These are phyloP conservation scores for Lachancea fermentati DNA, from an alignment of 805 yeast species.

Conservation along the genomic window DNA sequence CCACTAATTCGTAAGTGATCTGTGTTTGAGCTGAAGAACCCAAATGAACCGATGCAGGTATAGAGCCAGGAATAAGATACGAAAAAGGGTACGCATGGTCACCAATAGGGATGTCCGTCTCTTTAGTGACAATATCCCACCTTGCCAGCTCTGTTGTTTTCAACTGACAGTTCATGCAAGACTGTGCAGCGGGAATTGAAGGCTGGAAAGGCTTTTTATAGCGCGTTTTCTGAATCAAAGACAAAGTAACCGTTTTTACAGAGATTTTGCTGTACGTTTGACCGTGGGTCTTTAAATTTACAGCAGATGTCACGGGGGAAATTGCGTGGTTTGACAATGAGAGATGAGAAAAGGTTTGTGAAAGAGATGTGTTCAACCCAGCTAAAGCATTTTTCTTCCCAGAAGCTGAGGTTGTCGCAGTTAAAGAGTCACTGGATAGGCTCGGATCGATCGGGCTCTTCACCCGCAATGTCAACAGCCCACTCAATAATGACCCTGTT, in stretches of 20 bases:
- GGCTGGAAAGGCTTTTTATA: slow-evolving; percentile 63
- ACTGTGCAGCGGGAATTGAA: slow-evolving; percentile 41
- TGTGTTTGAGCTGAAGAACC: slow-evolving; percentile 48
- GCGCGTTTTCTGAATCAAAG: slow-evolving; percentile 65
- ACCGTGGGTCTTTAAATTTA: neutral
- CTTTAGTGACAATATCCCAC: slow-evolving; percentile 75
- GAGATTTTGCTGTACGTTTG: slow-evolving; percentile 29
- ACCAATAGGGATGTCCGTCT: slow-evolving; percentile 56
- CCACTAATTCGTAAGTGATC: slow-evolving; percentile 73
- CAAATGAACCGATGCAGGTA: slow-evolving; percentile 68
- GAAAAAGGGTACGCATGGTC: slow-evolving; percentile 89
- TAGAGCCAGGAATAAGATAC: slow-evolving; percentile 77
- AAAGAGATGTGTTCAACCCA: slow-evolving; percentile 13
- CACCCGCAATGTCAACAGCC: slow-evolving; percentile 60
- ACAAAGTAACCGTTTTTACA: slow-evolving; percentile 54
- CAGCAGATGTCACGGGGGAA: slow-evolving; percentile 18
- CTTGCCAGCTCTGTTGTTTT: slow-evolving; percentile 61
- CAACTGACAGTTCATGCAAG: slow-evolving; percentile 54
- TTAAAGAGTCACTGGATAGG: slow-evolving; percentile 12
- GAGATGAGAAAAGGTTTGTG: slow-evolving; percentile 22
- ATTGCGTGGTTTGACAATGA: slow-evolving; percentile 14
- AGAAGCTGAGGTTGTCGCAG: slow-evolving; percentile 15
- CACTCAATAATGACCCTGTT: slow-evolving; percentile 81
- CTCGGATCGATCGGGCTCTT: slow-evolving; percentile 26
- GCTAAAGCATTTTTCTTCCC: slow-evolving; percentile 12